phyloP scores from a whole-genome alignment of 2,329 filamentous ascomycete species.

The Sclerotinia subarctica region DNA sequence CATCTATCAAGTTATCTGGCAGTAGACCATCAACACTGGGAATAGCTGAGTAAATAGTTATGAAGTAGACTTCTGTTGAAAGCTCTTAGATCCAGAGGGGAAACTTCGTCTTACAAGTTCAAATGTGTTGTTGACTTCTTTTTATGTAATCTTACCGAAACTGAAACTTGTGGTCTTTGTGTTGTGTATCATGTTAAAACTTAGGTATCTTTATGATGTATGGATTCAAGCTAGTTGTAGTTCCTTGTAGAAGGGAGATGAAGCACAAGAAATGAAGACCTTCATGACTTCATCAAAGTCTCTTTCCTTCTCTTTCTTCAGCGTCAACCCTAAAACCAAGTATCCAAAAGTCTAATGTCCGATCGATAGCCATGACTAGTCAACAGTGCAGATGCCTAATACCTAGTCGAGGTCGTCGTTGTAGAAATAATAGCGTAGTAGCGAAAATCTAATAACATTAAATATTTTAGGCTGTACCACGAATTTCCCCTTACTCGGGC shows the following conservation, averaged over 20 bases:
- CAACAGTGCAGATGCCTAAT: neutral
- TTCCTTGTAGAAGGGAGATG: neutral
- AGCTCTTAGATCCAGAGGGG: fast-evolving
- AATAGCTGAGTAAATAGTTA: neutral
- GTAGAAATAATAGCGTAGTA: neutral
- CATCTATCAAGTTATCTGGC: neutral
- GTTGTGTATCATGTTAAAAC: neutral
- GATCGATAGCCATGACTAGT: too few species aligned
- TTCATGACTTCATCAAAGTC: neutral
- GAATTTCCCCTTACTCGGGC: neutral
- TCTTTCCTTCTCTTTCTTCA: neutral
- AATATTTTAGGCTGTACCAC: neutral
- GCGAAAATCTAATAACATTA: neutral
- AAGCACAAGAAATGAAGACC: neutral
- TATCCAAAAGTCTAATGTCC: neutral
- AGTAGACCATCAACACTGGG: neutral
- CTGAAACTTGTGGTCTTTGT: neutral
- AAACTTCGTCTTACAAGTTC: neutral
- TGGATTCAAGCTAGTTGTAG: neutral
- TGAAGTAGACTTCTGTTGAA: neutral
- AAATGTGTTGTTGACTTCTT: neutral
- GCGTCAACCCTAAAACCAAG: neutral
- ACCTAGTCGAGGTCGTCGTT: neutral
- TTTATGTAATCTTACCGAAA: too few species aligned
- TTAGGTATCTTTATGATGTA: neutral